Evolutionary conservation across 2,329 filamentous ascomycete species (phyloP).

Genomic region (Cytospora chrysosperma): DNA sequence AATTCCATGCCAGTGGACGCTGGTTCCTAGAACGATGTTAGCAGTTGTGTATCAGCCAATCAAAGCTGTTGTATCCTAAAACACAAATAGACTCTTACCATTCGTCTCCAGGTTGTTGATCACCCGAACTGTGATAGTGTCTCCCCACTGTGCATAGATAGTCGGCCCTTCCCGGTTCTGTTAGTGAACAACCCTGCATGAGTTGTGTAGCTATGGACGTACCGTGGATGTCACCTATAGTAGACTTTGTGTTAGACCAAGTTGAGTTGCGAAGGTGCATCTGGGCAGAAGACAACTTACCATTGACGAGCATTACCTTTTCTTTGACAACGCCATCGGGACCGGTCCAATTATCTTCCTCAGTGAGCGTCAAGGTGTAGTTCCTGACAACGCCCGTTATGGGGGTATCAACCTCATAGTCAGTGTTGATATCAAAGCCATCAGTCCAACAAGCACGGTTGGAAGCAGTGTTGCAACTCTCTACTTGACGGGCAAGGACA

Average conservation of each 20-base stretch:
- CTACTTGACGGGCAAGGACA: slow-evolving; percentile 11
- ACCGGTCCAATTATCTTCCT: slow-evolving; percentile 31
- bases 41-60: background rate
- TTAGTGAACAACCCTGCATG: no score
- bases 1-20: slow-evolving; percentile 52
- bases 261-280: slow-evolving; percentile 17
- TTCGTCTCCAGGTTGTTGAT: slow-evolving; percentile 60
- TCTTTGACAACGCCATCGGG: slow-evolving; percentile 33
- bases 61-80: background rate
- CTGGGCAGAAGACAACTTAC: slow-evolving; percentile 38
- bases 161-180: slow-evolving; percentile 43
- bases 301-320: slow-evolving; percentile 49
- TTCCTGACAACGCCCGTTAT: slow-evolving; percentile 29
- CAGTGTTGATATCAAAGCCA: slow-evolving; percentile 33
- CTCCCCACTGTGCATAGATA: slow-evolving; percentile 53
- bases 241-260: slow-evolving; percentile 7
- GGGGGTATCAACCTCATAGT: slow-evolving; percentile 30
- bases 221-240: slow-evolving; percentile 21
- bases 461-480: slow-evolving; percentile 30
- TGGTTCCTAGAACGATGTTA: slow-evolving; percentile 33
- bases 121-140: slow-evolving; percentile 57
- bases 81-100: slow-evolving; percentile 27
- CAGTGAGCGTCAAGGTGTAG: slow-evolving; percentile 32
- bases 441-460: slow-evolving; percentile 32
- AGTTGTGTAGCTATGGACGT: background rate